Base-by-base conservation (phyloP, 164 flowering plant species). In the Magnolia sinica region DNA sequence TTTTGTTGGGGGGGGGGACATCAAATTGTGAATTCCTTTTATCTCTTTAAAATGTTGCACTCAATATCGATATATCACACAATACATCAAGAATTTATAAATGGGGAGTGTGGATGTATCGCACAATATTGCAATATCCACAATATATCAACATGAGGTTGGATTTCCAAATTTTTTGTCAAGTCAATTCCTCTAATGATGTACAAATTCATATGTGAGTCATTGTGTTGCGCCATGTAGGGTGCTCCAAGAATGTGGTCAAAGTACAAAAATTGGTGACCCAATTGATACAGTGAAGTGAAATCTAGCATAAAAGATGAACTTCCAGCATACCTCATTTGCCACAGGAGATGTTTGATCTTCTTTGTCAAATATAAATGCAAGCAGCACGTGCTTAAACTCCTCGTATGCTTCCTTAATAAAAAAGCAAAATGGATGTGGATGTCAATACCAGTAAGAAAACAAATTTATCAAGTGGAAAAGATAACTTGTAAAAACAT, bases 341-440 rank as follows among this genome's bases (percentile, higher is more conserved):
- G 91, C 94, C 77, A 96, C 99, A 0, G 98, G 98, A 77, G 99
- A 96, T 29, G 81, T 87, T 71, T 79, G 82, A 82, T 96, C 98
- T 81, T 94, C 89, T 85, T 96, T 90, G 81, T 93, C 95, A 85
- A 89, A 96, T 79, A 96, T 89, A 27, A 96, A 85, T n/a, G 98
- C 98, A 75, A 96, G 93, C 79, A 96, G 91, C 63, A 92, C 88
- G 83, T 93, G 99, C 89, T 96, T 96, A 80, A 96, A 96, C 85
- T 96, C 99, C 90, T 92, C 99, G 73, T 96, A 96, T 74, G 98
- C 98, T 93, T 96, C 99, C 99, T 96, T 86, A 69, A 89, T 77
- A 71, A 84, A 64, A 80, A 82, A 18, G 63, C 11, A 24, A 24
- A 66, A 69, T 31, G 16, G 49, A 69, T 37, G 71, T 31, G 16